Conservation (phyloP, 2,329 filamentous ascomycete genomes). For the Pseudopyricularia javanii region DNA sequence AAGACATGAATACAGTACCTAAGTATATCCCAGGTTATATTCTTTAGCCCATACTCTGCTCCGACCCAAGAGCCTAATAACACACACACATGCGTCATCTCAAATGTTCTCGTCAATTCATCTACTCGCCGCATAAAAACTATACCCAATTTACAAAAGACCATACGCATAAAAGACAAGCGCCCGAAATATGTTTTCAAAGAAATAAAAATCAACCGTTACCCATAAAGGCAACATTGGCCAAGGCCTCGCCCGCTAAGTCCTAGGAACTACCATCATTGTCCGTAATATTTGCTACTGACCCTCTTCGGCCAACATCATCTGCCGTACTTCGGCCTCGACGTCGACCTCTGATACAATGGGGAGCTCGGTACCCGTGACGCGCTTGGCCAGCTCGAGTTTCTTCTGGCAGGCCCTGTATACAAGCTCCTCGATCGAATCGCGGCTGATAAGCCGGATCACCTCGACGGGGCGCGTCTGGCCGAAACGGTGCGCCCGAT, state of each 20-base stretch:
- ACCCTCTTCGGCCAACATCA: neutral
- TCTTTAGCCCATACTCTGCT: too few relatives aligned
- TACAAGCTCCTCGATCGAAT: conserved; percentile 88
- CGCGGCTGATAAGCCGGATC: conserved; percentile 65
- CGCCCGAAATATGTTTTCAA: too few relatives aligned
- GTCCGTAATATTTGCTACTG: neutral
- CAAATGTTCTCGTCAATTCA: too few relatives aligned
- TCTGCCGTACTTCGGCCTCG: conserved; percentile 1
- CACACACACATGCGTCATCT: too few relatives aligned
- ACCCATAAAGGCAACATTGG: neutral
- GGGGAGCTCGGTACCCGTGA: conserved; percentile 23
- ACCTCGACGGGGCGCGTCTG: conserved; percentile 88
- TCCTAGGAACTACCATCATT: neutral
- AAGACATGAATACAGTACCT: too few relatives aligned
- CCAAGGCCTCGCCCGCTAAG: neutral
- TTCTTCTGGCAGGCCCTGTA: conserved; percentile 87
- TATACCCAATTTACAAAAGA: too few relatives aligned
- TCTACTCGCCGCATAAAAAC: too few relatives aligned
- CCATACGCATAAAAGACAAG: too few relatives aligned
- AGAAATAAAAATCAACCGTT: neutral
- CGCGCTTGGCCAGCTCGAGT: conserved; percentile 65
- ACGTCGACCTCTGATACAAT: neutral
- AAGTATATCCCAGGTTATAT: too few relatives aligned
- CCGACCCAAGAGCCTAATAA: too few relatives aligned
- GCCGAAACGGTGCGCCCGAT: conserved; percentile 87